Conservation (phyloP, 108 stramenopile genomes). For the Parietichytrium sp. region DNA sequence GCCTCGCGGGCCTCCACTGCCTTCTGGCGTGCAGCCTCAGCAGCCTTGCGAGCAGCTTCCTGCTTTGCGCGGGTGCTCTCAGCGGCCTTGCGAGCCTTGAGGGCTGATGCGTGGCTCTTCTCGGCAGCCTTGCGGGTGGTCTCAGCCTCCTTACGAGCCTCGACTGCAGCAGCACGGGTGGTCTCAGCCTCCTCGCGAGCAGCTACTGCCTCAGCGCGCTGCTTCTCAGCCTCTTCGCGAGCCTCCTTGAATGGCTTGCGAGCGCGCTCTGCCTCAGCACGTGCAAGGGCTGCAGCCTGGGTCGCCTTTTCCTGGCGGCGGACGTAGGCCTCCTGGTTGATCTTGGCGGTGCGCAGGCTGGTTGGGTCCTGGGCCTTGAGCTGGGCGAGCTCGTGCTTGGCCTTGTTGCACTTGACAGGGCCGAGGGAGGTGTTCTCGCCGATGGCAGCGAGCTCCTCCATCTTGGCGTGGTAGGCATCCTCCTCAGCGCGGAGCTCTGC, state of each 20-base stretch:
- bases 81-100: constrained; percentile 10
- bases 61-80: not conserved
- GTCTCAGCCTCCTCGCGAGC: constrained; percentile 18
- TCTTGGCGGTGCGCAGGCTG: constrained; percentile 36
- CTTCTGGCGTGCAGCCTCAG: not conserved
- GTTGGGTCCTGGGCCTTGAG: constrained; percentile 24
- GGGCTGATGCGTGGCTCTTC: not conserved
- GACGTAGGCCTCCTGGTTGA: constrained; percentile 42
- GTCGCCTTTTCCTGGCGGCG: constrained; percentile 36
- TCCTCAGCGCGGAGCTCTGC: constrained; percentile 31
- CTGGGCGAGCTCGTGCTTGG: constrained; percentile 41
- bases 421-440: not conserved
- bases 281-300: not conserved
- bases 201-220: constrained; percentile 18
- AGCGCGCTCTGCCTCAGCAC: constrained; percentile 41
- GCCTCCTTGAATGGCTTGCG: constrained; percentile 20
- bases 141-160: constrained; percentile 32
- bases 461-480: constrained; percentile 5
- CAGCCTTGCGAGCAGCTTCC: not conserved
- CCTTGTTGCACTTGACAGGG: constrained; percentile 43
- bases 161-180: constrained; percentile 6
- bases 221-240: constrained; percentile 33
- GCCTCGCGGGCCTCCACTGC: not conserved
- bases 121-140: constrained; percentile 19
- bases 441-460: not conserved